phyloP scores from a whole-genome alignment of 768 basidiomycete genomes.

The Dictyophora rubrovolvata region DNA sequence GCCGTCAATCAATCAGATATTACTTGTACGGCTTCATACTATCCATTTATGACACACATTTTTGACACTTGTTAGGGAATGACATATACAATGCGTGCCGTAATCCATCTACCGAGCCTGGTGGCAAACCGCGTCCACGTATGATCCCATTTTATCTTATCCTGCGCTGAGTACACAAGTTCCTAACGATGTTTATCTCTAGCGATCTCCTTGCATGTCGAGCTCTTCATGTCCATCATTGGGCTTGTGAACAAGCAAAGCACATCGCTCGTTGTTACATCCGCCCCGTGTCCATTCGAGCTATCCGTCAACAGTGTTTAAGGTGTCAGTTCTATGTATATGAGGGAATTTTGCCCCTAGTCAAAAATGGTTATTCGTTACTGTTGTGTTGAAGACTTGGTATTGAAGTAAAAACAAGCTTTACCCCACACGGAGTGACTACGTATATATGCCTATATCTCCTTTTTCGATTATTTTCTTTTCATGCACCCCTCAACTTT shows the following conservation, averaged over 20 bases:
- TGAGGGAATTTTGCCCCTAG: no score
- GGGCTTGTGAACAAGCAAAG: slow-evolving; percentile 49
- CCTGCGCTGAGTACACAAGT: no score
- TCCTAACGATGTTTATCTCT: no score
- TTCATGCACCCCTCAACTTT: no score
- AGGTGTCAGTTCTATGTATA: slow-evolving; percentile 7
- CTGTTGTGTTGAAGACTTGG: no score
- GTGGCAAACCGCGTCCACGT: slow-evolving; percentile 50
- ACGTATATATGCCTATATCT: no score
- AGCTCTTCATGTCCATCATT: slow-evolving; percentile 55
- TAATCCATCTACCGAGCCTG: slow-evolving; percentile 37
- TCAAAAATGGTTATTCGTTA: no score
- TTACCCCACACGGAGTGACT: no score
- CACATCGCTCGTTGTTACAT: slow-evolving; percentile 46
- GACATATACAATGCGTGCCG: slow-evolving; percentile 74
- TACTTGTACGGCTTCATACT: slow-evolving; percentile 50
- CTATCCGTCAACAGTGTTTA: slow-evolving; percentile 44
- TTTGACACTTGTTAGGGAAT: slow-evolving; percentile 34
- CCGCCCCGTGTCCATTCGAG: slow-evolving; percentile 63
- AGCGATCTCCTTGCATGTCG: slow-evolving; percentile 53
- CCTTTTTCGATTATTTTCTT: no score
- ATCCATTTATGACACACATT: slow-evolving; percentile 6
- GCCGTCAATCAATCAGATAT: slow-evolving; percentile 71
- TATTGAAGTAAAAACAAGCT: no score
- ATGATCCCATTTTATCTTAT: slow-evolving; percentile 20